Evolutionary conservation across 1,139 yeast genomes (phyloP).

Genomic region (Pichia sp.): DNA sequence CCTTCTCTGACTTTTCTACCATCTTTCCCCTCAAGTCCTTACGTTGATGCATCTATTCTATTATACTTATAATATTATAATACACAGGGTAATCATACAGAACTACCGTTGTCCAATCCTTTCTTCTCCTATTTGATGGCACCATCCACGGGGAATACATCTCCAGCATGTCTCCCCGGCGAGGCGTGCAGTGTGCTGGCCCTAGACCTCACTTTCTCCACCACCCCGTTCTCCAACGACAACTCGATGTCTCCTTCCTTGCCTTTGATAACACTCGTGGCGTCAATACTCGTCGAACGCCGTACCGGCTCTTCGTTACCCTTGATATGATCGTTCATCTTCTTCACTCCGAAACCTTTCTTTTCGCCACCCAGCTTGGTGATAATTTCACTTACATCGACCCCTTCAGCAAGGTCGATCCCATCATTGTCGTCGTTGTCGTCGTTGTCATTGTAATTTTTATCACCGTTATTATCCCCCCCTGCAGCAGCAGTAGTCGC

Average conservation of each 20-base stretch:
- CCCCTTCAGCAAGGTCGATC: constrained; percentile 5
- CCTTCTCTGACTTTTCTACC: not conserved
- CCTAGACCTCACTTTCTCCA: constrained; percentile 22
- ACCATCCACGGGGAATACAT: not conserved
- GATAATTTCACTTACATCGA: not conserved
- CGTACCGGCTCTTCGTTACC: not conserved
- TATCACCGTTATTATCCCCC: too few relatives aligned
- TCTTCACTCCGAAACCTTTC: not conserved
- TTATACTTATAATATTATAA: not conserved
- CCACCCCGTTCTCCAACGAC: not conserved
- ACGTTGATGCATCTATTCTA: not conserved
- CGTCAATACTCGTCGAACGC: constrained; percentile 9
- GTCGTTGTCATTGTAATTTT: not conserved
- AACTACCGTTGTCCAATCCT: not conserved
- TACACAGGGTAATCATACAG: constrained; percentile 1
- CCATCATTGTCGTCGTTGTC: constrained; percentile 1
- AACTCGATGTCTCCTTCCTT: not conserved
- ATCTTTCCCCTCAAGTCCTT: not conserved
- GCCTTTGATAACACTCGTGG: constrained; percentile 6
- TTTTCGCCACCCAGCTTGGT: not conserved
- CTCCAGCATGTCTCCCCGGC: constrained; percentile 8
- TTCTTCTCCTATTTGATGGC: not conserved
- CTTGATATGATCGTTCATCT: not conserved
- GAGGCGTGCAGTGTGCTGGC: constrained; percentile 22
- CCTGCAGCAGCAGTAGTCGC: too few relatives aligned